Percentiles rank a stretch among this genome's conserved stretches.
Conservation (phyloP, 2,329 filamentous ascomycete genomes). For the Rutstroemia sp. region DNA sequence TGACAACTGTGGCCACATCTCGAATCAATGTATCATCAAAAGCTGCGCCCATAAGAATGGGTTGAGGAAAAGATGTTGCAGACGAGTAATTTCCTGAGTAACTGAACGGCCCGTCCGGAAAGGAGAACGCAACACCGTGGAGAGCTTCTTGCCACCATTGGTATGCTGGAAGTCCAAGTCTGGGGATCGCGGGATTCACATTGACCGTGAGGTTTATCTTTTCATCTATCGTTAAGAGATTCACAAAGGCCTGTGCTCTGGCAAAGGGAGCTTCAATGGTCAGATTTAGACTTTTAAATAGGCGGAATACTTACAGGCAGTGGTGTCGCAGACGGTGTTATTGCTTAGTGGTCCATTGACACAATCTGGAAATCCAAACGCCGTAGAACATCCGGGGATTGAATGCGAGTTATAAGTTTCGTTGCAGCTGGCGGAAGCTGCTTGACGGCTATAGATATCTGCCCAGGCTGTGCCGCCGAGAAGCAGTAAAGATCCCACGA, state of each 20-base stretch:
- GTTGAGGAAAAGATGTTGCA: conserved; percentile 59
- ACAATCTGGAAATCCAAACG: conserved; percentile 41
- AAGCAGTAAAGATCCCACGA: no score
- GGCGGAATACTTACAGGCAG: conserved; percentile 10
- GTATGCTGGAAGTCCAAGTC: conserved; percentile 35
- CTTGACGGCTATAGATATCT: no score
- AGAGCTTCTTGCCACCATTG: conserved; percentile 57
- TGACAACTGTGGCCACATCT: conserved; percentile 46
- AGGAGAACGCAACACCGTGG: conserved; percentile 46
- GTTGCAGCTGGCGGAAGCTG: no score
- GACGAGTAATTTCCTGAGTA: conserved; percentile 37
- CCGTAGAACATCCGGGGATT: background rate
- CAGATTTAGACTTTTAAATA: background rate
- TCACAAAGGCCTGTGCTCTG: background rate
- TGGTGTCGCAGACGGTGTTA: conserved; percentile 30
- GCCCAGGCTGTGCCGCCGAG: no score
- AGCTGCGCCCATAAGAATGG: conserved; percentile 53
- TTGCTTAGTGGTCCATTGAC: conserved; percentile 35
- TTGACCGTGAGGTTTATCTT: conserved; percentile 14
- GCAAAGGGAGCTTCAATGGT: conserved; percentile 4
- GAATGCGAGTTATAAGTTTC: no score
- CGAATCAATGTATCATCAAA: conserved; percentile 57
- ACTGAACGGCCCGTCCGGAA: no score
- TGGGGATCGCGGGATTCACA: conserved; percentile 12
- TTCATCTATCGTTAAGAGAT: conserved; percentile 11